Evolutionary conservation across 2,329 filamentous ascomycete species (phyloP).

Genomic region (Dryadomyces quercivorus): DNA sequence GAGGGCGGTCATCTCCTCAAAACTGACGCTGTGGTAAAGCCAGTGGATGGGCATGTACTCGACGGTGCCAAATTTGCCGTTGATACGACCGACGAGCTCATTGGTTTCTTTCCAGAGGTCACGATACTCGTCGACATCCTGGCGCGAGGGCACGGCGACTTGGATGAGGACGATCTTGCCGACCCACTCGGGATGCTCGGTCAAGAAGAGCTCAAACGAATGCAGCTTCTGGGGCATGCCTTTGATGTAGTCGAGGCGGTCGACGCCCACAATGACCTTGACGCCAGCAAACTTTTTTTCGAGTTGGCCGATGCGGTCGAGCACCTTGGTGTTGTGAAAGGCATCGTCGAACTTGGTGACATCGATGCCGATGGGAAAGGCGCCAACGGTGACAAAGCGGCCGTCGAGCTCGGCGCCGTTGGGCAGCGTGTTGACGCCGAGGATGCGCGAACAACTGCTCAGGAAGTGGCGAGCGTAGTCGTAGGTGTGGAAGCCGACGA

Average conservation of each 20-base stretch:
- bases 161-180: constrained; percentile 94
- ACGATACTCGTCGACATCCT: constrained; percentile 97
- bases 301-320: constrained; percentile 74
- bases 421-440: constrained; percentile 69
- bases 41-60: constrained; percentile 99
- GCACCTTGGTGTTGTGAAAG: constrained; percentile 71
- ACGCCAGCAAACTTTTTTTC: constrained; percentile 89
- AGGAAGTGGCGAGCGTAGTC: constrained; percentile 98
- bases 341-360: constrained; percentile 92
- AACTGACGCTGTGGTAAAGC: constrained; percentile 88
- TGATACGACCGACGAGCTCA: constrained; percentile 92
- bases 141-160: constrained; percentile 85
- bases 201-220: constrained; percentile 90
- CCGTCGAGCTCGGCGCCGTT: constrained; percentile 88
- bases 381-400: constrained; percentile 80
- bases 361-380: constrained; percentile 96
- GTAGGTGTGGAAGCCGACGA: constrained; percentile 97
- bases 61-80: constrained; percentile 91
- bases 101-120: constrained; percentile 92
- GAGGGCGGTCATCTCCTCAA: constrained; percentile 87
- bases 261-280: constrained; percentile 92
- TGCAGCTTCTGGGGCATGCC: constrained; percentile 96
- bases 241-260: constrained; percentile 97
- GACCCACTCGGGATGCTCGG: constrained; percentile 95
- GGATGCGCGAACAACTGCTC: constrained; percentile 88